Evolutionary conservation across 2,329 filamentous ascomycete genomes (phyloP).

Genomic region (Balansia obtecta): DNA sequence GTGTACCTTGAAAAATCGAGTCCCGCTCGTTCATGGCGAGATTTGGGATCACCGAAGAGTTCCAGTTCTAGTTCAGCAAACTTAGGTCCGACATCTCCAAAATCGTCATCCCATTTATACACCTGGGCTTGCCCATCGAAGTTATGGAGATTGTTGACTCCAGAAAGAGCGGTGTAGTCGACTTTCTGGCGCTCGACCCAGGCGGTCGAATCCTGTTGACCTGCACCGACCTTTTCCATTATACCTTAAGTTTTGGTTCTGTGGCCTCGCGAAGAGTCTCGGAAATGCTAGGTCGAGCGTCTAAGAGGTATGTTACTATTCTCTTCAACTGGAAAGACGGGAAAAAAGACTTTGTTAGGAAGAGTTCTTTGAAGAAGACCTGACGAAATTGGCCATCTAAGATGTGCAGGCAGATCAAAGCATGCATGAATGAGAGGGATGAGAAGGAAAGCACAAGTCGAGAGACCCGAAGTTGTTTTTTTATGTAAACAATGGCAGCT

Average conservation of each 20-base stretch:
- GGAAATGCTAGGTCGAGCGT: too few relatives aligned
- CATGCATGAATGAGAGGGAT: background rate
- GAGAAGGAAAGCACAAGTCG: background rate
- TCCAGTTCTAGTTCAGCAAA: conserved; percentile 58
- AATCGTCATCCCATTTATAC: conserved; percentile 80
- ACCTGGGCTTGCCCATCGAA: conserved; percentile 47
- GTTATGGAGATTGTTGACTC: conserved; percentile 10
- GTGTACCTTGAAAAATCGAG: conserved; percentile 51
- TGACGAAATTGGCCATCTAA: background rate
- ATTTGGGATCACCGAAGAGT: conserved; percentile 54
- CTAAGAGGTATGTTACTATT: too few relatives aligned
- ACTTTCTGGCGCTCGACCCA: conserved; percentile 36
- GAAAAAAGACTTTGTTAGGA: background rate
- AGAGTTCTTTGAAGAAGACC: background rate
- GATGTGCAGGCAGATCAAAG: too few relatives aligned
- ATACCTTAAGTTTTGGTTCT: background rate
- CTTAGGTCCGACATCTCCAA: conserved; percentile 69
- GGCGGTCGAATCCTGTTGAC: background rate
- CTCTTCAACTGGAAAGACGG: background rate
- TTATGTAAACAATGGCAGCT: conserved; percentile 2
- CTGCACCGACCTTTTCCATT: background rate
- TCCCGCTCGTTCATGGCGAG: conserved; percentile 37
- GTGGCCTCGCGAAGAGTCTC: too few relatives aligned
- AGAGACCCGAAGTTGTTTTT: background rate
- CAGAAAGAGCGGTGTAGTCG: conserved; percentile 30